A percentile compares a stretch with the other conserved stretches of the same genome.
phyloP scores from a whole-genome alignment of 805 yeast species.

The Saccharomyces eubayanus region DNA sequence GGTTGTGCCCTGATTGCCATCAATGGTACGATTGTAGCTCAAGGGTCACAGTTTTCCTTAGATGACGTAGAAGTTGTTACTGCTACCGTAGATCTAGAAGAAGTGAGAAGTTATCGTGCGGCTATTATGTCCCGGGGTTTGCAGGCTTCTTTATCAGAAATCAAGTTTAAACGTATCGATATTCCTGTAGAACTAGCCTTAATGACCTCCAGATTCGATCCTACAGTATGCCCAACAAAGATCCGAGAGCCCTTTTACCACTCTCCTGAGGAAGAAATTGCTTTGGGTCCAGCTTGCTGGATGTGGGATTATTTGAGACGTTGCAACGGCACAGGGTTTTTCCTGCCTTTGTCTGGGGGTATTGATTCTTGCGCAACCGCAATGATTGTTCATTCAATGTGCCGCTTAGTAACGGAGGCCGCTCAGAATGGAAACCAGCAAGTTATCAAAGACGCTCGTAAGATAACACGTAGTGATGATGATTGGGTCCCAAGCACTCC shows the following conservation, averaged over 20 bases:
- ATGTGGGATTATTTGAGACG: slow-evolving; percentile 95
- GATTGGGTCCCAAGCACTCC: slow-evolving; percentile 68
- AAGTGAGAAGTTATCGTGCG: slow-evolving; percentile 74
- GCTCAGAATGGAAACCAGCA: slow-evolving; percentile 58
- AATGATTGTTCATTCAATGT: slow-evolving; percentile 89
- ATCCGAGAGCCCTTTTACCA: slow-evolving; percentile 51
- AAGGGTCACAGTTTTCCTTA: slow-evolving; percentile 83
- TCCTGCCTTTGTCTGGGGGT: slow-evolving; percentile 92
- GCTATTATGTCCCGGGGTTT: slow-evolving; percentile 63
- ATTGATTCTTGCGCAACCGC: slow-evolving; percentile 98
- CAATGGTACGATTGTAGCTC: slow-evolving; percentile 87
- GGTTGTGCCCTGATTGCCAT: slow-evolving; percentile 94
- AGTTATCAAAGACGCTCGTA: slow-evolving; percentile 69
- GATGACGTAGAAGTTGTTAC: slow-evolving; percentile 88
- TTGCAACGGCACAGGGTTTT: slow-evolving; percentile 83
- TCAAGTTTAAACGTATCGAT: slow-evolving; percentile 43
- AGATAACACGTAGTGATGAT: slow-evolving; percentile 48
- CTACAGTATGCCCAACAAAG: slow-evolving; percentile 50
- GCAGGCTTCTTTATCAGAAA: slow-evolving; percentile 43
- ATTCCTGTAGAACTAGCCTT: slow-evolving; percentile 65
- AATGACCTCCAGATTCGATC: slow-evolving; percentile 48
- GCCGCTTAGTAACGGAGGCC: slow-evolving; percentile 71
- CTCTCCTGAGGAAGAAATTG: slow-evolving; percentile 90
- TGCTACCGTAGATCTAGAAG: slow-evolving; percentile 93
- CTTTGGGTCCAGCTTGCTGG: slow-evolving; percentile 99